Percentiles rank a stretch among this genome's conserved stretches.
Conservation (phyloP, 495 filamentous ascomycete genomes). For the Platismatia glauca region DNA sequence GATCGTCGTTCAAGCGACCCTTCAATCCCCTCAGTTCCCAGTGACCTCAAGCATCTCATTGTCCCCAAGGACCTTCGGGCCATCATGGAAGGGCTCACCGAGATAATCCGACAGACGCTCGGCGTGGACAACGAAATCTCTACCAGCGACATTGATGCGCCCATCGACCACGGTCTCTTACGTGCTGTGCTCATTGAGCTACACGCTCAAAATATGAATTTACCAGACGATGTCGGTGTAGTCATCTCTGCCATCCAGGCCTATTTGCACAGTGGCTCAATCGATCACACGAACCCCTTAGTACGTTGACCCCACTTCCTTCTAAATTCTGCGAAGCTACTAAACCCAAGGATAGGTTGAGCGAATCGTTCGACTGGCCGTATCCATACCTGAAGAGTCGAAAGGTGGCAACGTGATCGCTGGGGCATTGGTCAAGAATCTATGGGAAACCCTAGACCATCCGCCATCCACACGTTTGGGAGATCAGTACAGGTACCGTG, state of each 20-base stretch:
- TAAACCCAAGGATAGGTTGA: too few relatives aligned
- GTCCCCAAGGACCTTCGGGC: neutral
- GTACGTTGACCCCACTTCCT: neutral
- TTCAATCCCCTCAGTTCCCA: neutral
- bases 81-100: neutral
- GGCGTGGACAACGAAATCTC: neutral
- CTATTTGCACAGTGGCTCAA: neutral
- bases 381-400: neutral
- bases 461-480: conserved; percentile 43
- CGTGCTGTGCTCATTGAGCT: neutral
- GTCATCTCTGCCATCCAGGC: neutral
- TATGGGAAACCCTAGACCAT: conserved; percentile 54
- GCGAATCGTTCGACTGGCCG: neutral
- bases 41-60: too few relatives aligned
- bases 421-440: conserved; percentile 18
- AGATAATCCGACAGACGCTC: neutral
- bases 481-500: conserved; percentile 28
- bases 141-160: neutral
- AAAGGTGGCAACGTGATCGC: neutral
- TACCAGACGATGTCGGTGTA: neutral
- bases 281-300: neutral
- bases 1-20: neutral
- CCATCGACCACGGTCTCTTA: neutral
- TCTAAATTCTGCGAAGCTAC: too few relatives aligned
- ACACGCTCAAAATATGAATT: neutral